Evolutionary conservation across 2,329 filamentous ascomycete species (phyloP), one percentile per base, ranked within the genome.

Genomic region (Diaporthe sp.): DNA sequence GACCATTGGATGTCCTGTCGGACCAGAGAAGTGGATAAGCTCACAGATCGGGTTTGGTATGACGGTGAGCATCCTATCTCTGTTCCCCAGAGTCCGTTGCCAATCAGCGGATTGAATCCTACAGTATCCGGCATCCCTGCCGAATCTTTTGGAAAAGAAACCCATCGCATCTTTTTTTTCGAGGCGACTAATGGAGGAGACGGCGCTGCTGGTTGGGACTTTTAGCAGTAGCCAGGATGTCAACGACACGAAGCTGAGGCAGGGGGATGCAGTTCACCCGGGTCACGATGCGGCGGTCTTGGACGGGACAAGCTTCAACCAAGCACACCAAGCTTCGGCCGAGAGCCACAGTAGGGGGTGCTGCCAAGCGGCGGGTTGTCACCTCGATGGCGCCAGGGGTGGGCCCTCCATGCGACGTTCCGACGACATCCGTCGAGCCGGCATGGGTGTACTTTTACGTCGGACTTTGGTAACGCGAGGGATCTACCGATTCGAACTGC

Each of bases 241-340:
- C 8, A 5, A 34, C 5, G 9, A 28, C 10, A 19, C 55, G 22
- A 58, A 34, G 8, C 55, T 19, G 28, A 13, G 17, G 55, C 15
- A 9, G 31, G 17, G 53, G 6, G 3, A 2, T 34, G 53, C 25
- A 57, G 10, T 13, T 15, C 28, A 34, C 7, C 51, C 51, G 51
- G 25, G 2, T 28, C 53, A 28, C 7, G 25, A 31, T 31, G 15
- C 28, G 8, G 55, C 15, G 55, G 17, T 58, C 28, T 58, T 5
- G 55, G 31, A 12, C 15, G 34, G 34, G 34, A 42, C 57, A 61
- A 61, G 57, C 57, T 61, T 61, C 22, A 37, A 22, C 9, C 37
- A 61, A 39, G 22, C 19, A 61, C 57, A 42, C 34, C 55, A 61
- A 61, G 57, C 57, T 61, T 61, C 7, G 34, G 57, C 19, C 57